Percentiles rank a stretch among this genome's conserved stretches.
Conservation (phyloP, 441 rosid species). For the Cnidoscolus chayamansa region DNA sequence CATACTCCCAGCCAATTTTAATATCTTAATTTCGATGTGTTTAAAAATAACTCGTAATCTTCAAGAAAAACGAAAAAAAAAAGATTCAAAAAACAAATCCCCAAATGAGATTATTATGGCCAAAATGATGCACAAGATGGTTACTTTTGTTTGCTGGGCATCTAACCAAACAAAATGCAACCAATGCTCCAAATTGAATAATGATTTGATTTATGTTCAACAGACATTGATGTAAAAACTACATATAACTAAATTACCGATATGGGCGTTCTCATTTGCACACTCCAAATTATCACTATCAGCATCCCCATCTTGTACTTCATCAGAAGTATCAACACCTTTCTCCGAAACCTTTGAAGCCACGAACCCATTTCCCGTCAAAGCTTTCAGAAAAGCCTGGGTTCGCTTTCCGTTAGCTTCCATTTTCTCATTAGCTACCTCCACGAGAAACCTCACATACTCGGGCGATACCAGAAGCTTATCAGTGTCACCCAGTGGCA, state of each 20-base stretch:
- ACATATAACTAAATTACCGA: conserved; percentile 31
- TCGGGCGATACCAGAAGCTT: conserved; percentile 54
- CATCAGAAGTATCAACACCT: conserved; percentile 1
- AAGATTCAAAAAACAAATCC: not conserved
- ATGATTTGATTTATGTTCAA: not conserved
- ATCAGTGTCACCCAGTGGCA: conserved; percentile 57
- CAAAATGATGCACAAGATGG: not conserved
- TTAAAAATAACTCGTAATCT: not conserved
- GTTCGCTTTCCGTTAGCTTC: conserved; percentile 71
- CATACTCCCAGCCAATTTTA: not conserved
- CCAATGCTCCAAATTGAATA: not conserved
- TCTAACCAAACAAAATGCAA: not conserved
- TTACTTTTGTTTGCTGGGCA: not conserved
- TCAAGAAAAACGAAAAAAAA: not conserved
- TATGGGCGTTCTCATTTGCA: conserved; percentile 13
- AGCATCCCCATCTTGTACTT: conserved; percentile 6
- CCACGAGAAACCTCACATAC: conserved; percentile 68
- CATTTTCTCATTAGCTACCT: conserved; percentile 82
- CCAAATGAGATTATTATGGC: not conserved
- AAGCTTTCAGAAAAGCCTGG: conserved; percentile 42
- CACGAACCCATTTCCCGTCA: conserved; percentile 30
- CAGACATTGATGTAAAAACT: not conserved
- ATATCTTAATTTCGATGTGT: not conserved
- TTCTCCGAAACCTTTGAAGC: not conserved
- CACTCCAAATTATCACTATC: conserved; percentile 28